phyloP scores from a whole-genome alignment of 2,329 filamentous ascomycete species.

The Lachnellula occidentalis region DNA sequence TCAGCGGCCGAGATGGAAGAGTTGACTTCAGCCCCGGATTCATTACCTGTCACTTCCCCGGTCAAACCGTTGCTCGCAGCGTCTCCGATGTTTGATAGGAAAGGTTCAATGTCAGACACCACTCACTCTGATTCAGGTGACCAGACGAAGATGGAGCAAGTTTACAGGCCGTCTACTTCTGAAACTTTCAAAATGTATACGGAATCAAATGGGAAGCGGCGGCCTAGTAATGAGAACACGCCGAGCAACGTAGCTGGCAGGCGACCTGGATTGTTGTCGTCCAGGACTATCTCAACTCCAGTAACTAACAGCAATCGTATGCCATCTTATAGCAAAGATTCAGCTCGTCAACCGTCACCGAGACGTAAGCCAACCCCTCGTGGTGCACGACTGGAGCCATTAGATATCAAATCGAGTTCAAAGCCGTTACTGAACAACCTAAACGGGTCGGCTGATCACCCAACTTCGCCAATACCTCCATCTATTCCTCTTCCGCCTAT shows the following conservation, averaged over 20 bases:
- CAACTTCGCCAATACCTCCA: constrained; percentile 39
- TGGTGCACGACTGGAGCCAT: constrained; percentile 21
- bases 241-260: constrained; percentile 12
- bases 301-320: constrained; percentile 15
- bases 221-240: constrained; percentile 11
- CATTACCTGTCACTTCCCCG: constrained; percentile 48
- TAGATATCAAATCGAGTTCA: constrained; percentile 21
- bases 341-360: constrained; percentile 22
- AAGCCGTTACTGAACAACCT: constrained; percentile 7
- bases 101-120: constrained; percentile 15
- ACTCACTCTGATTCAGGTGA: constrained; percentile 13
- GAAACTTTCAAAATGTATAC: constrained; percentile 9
- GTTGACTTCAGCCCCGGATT: constrained; percentile 51
- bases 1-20: constrained; percentile 55
- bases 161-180: constrained; percentile 5
- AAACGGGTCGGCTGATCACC: constrained; percentile 12
- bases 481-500: constrained; percentile 59
- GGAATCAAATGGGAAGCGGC: constrained; percentile 14
- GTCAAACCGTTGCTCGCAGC: constrained; percentile 31
- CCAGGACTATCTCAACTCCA: constrained; percentile 25
- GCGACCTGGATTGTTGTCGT: constrained; percentile 22
- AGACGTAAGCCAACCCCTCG: constrained; percentile 21
- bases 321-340: constrained; percentile 20
- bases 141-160: constrained; percentile 6
- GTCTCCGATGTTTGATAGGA: constrained; percentile 20